These are phyloP conservation scores for Larix sibirica DNA, from an alignment of 83 land plant species.

Conservation along the genomic window DNA sequence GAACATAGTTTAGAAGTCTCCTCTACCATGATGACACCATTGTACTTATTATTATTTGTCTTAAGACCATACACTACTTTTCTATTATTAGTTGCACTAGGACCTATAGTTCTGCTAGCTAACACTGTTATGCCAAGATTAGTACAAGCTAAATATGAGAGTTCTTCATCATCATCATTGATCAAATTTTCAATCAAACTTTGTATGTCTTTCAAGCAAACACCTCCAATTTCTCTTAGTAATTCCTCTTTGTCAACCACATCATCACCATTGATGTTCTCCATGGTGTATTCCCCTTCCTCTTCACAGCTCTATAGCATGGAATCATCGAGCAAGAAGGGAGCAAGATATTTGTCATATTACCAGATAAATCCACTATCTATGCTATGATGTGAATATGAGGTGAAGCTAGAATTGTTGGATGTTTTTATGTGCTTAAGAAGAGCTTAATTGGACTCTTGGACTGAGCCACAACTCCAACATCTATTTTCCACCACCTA, in stretches of 20 bases:
- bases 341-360: conserved; percentile 75
- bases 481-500: conserved; percentile 71
- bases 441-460: conserved; percentile 40
- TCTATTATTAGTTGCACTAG: neutral
- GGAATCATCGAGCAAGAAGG: conserved; percentile 75
- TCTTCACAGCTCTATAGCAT: conserved; percentile 76
- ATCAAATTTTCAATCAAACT: conserved; percentile 14
- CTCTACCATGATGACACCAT: conserved; percentile 5
- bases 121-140: neutral
- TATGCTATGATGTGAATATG: neutral
- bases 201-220: conserved; percentile 7
- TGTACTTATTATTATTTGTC: conserved; percentile 2
- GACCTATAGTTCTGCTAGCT: neutral
- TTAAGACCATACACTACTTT: neutral
- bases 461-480: conserved; percentile 60
- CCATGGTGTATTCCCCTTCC: conserved; percentile 36
- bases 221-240: conserved; percentile 23
- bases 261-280: conserved; percentile 26
- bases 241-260: conserved; percentile 40
- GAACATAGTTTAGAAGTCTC: neutral
- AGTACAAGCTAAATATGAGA: neutral
- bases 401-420: neutral
- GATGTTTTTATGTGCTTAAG: conserved; percentile 46
- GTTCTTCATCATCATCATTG: conserved; percentile 15
- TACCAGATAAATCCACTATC: conserved; percentile 44